These are phyloP conservation scores for Aspergillus sp. DNA, from an alignment of 2,329 filamentous ascomycete genomes.

Conservation along the genomic window DNA sequence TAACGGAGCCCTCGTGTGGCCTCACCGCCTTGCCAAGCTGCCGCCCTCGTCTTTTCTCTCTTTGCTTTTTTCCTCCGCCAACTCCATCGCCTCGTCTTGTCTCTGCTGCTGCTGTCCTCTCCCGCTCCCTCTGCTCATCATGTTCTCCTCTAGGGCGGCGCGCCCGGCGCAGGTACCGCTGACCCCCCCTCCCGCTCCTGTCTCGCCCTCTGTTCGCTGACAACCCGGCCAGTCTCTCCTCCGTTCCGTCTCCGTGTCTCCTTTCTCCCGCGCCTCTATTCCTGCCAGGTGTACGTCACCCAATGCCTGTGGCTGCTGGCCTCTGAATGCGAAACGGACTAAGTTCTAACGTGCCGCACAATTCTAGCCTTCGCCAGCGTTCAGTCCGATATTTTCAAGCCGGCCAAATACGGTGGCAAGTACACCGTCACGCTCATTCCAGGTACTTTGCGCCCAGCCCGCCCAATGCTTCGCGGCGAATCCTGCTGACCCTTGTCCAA, in stretches of 20 bases:
- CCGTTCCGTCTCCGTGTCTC: slow-evolving; percentile 43
- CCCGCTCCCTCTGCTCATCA: slow-evolving; percentile 14
- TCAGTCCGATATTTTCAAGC: slow-evolving; percentile 95
- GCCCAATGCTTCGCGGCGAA: not conserved
- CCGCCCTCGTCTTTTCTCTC: no score
- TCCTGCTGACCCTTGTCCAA: no score
- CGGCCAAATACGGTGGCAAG: slow-evolving; percentile 97
- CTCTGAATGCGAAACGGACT: no score
- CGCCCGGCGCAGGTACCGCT: slow-evolving; percentile 33
- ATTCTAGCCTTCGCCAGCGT: slow-evolving; percentile 64
- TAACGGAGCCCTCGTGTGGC: no score
- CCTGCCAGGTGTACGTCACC: slow-evolving; percentile 45
- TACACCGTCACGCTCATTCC: slow-evolving; percentile 98
- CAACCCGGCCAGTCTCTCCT: slow-evolving; percentile 46
- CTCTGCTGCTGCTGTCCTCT: slow-evolving; percentile 3
- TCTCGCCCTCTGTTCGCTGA: slow-evolving; percentile 13
- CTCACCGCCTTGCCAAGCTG: no score
- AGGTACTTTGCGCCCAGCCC: slow-evolving; percentile 44
- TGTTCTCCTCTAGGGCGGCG: slow-evolving; percentile 33
- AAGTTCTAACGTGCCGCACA: no score
- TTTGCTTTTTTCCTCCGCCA: slow-evolving; percentile 22
- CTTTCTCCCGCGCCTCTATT: slow-evolving; percentile 41
- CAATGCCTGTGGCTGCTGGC: slow-evolving; percentile 3
- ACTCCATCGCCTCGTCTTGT: not conserved
- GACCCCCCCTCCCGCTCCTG: slow-evolving; percentile 35